Base-by-base conservation (phyloP, 1,139 yeast genomes). In the Debaryomyces coudertii region DNA sequence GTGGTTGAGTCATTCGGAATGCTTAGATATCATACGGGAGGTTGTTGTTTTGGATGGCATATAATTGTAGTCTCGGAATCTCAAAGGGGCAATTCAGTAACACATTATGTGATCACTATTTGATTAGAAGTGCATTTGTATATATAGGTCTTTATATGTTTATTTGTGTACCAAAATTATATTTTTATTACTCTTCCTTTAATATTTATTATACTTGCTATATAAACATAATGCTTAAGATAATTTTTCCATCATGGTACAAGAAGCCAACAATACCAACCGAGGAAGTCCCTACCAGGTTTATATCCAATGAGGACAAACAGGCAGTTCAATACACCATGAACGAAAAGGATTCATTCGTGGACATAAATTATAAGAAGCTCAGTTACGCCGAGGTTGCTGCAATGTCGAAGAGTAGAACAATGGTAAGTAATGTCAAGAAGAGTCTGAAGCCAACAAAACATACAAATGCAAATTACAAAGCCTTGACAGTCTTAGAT, bases 311-410 rank as follows among this genome's bases (percentile, higher is more conserved):
- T 34, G 61, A 64, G 42, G 57, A 60, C 34, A 40, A 51, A 47
- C 60, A 56, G 47, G 47, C 70, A 51, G 56, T 71, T 49, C 64
- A 65, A 45, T 64, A 74, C 33, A 65, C 73, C 16, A 71, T 74
- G 77, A 64, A 60, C 34, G 61, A 61, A 39, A 61, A 54, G 36
- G 71, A 65, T 38, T 71, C 67, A 39, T 70, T 73, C 47, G 66
- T 74, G 30, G 75, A 70, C 40, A 71, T 75, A 45, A 64, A 65
- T 46, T 60, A 57, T 49, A 63, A 65, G 44, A 66, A 66, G 47
- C 63, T 74, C 54, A 66, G 75, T 23, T 75, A 74, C 48, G 79
- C 80, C 12, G 79, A 75, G 52, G 79, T 66, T 29, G 79, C 79
- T 11, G 57, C 63, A 22, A 51, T 72, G 51, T 61, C 66, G 30